A percentile compares a stretch with the other conserved stretches of the same genome.
Conservation (phyloP, 1,139 yeast genomes). For the Yamadazyma triangularis region DNA sequence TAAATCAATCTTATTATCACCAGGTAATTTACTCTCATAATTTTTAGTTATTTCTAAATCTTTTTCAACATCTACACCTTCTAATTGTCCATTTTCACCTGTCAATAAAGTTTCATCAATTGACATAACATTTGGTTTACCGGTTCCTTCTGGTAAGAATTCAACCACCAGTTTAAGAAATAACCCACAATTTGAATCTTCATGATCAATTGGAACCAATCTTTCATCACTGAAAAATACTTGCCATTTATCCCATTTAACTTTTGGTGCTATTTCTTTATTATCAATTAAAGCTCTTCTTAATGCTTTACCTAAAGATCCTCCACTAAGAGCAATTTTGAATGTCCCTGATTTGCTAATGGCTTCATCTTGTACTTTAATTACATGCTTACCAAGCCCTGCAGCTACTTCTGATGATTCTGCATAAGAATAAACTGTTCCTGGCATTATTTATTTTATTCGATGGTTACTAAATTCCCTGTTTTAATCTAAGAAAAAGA, state of each 20-base stretch:
- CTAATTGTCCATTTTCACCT: conserved; percentile 41
- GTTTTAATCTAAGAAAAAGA: too few relatives aligned
- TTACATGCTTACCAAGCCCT: conserved; percentile 52
- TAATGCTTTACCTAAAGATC: conserved; percentile 77
- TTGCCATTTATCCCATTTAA: conserved; percentile 66
- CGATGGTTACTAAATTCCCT: too few relatives aligned
- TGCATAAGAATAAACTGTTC: conserved; percentile 46
- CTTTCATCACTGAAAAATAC: conserved; percentile 73
- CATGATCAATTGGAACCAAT: conserved; percentile 61
- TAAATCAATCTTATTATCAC: conserved; percentile 43
- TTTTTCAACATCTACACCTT: conserved; percentile 30
- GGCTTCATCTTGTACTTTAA: conserved; percentile 52
- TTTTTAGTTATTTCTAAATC: conserved; percentile 48
- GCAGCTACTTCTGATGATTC: conserved; percentile 56
- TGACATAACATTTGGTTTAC: conserved; percentile 43
- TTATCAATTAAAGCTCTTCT: conserved; percentile 66
- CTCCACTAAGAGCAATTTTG: conserved; percentile 84
- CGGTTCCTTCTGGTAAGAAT: conserved; percentile 24
- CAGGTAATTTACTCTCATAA: conserved; percentile 45
- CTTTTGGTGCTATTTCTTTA: conserved; percentile 35
- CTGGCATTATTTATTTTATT: conserved; percentile 19
- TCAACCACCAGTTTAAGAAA: conserved; percentile 55
- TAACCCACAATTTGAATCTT: conserved; percentile 65
- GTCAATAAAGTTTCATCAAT: conserved; percentile 47
- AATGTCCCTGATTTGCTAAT: conserved; percentile 42